phyloP scores from a whole-genome alignment of 225 moss, liverwort and hornwort genomes.

The Physcomitrium patens region DNA sequence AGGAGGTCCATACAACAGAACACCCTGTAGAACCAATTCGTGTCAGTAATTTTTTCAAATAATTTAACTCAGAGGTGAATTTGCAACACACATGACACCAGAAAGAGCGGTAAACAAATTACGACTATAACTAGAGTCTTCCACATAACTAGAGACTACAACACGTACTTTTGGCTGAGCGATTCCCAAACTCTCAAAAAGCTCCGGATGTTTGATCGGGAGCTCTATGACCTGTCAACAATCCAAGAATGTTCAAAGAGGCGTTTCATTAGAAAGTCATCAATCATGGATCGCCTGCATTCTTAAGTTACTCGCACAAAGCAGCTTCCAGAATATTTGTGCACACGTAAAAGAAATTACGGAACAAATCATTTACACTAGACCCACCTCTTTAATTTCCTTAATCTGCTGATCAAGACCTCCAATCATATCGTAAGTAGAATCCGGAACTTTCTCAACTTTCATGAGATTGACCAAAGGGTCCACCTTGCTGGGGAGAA shows the following conservation, averaged over 20 bases:
- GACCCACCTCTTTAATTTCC: slow-evolving; percentile 90
- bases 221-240: slow-evolving; percentile 91
- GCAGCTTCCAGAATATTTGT: neutral
- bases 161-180: slow-evolving; percentile 89
- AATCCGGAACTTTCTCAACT: slow-evolving; percentile 99
- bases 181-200: slow-evolving; percentile 98
- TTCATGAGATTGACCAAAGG: slow-evolving; percentile 98
- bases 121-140: neutral
- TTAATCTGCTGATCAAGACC: slow-evolving; percentile 98
- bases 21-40: slow-evolving; percentile 62
- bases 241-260: slow-evolving; percentile 29
- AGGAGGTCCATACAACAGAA: slow-evolving; percentile 94
- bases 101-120: slow-evolving; percentile 5
- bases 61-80: neutral
- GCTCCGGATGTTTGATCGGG: slow-evolving; percentile 98
- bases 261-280: neutral
- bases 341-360: neutral
- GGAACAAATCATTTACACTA: slow-evolving; percentile 1
- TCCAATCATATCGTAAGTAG: slow-evolving; percentile 98
- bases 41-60: neutral
- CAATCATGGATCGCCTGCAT: slow-evolving; percentile 3
- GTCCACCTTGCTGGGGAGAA: slow-evolving; percentile 98
- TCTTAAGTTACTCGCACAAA: neutral
- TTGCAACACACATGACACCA: neutral
- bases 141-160: neutral